These are phyloP conservation scores for Litchi chinensis DNA, from an alignment of 345 rosid species.

Conservation along the genomic window DNA sequence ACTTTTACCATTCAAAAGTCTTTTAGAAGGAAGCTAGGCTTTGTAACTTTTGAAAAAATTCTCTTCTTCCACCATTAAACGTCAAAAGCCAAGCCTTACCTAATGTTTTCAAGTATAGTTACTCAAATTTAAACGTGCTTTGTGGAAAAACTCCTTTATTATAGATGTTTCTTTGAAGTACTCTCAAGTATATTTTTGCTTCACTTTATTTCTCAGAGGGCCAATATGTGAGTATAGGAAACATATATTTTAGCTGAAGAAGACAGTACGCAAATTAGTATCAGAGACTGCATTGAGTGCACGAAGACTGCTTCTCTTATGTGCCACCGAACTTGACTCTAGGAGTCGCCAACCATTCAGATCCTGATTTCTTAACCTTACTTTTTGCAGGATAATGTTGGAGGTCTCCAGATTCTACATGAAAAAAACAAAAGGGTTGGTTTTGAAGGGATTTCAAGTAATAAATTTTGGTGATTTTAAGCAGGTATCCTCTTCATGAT, in stretches of 20 bases:
- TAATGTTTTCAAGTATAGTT: no score
- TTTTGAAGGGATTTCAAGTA: not conserved
- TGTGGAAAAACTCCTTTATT: no score
- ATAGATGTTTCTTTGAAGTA: no score
- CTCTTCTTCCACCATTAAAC: no score
- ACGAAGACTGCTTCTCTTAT: not conserved
- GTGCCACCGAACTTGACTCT: not conserved
- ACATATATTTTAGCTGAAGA: not conserved
- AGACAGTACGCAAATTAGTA: not conserved
- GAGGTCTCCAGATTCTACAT: not conserved
- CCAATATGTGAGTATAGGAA: not conserved
- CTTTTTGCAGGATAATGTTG: slow-evolving; percentile 1
- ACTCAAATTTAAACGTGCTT: no score
- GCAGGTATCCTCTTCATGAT: not conserved
- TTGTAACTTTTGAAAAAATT: no score
- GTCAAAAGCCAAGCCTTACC: no score
- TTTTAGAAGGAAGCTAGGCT: no score
- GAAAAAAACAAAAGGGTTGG: not conserved
- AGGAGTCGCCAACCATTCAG: no score
- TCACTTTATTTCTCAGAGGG: not conserved
- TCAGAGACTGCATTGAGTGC: not conserved
- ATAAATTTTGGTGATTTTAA: not conserved
- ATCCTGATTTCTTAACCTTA: not conserved
- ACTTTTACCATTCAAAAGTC: no score
- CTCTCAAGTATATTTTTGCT: no score